Percentiles rank a stretch among this genome's conserved stretches.
These are phyloP conservation scores for Didymella segeticola DNA, from an alignment of 2,329 filamentous ascomycete genomes.

Conservation along the genomic window DNA sequence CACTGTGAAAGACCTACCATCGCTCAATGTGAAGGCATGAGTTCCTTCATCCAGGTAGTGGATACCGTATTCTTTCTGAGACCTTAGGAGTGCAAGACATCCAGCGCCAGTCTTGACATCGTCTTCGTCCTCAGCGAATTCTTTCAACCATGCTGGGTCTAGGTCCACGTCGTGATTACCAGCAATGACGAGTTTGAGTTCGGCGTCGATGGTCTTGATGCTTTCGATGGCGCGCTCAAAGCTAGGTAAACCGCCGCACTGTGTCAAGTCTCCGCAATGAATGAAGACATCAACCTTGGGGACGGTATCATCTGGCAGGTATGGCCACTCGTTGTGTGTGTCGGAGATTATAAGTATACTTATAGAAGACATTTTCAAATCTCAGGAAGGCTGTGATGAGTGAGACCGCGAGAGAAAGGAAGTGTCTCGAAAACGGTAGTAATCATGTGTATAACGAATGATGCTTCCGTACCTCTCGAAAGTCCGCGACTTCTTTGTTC, in stretches of 20 bases:
- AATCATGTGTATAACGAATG: no score
- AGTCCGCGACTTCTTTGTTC: no score
- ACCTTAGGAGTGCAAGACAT: slow-evolving; percentile 15
- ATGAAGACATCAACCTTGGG: slow-evolving; percentile 59
- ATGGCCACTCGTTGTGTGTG: slow-evolving; percentile 39
- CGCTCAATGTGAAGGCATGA: slow-evolving; percentile 53
- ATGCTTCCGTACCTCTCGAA: no score
- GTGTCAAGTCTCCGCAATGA: slow-evolving; percentile 64
- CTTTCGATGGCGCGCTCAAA: slow-evolving; percentile 54
- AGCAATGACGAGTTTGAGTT: slow-evolving; percentile 65
- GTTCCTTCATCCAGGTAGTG: slow-evolving; percentile 61
- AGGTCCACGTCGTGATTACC: slow-evolving; percentile 67
- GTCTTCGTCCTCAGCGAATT: slow-evolving; percentile 14
- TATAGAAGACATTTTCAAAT: not conserved
- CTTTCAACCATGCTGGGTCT: slow-evolving; percentile 45
- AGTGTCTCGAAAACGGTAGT: no score
- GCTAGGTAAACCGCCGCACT: slow-evolving; percentile 53
- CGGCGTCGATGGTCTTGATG: slow-evolving; percentile 56
- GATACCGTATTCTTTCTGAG: slow-evolving; percentile 45
- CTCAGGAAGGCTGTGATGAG: no score
- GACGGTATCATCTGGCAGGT: not conserved
- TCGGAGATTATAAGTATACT: slow-evolving; percentile 47
- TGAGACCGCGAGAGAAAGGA: no score
- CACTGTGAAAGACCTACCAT: slow-evolving; percentile 56
- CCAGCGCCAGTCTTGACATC: slow-evolving; percentile 35